These are phyloP conservation scores for Petunia secreta DNA, from an alignment of 257 asterid species.

Conservation along the genomic window DNA sequence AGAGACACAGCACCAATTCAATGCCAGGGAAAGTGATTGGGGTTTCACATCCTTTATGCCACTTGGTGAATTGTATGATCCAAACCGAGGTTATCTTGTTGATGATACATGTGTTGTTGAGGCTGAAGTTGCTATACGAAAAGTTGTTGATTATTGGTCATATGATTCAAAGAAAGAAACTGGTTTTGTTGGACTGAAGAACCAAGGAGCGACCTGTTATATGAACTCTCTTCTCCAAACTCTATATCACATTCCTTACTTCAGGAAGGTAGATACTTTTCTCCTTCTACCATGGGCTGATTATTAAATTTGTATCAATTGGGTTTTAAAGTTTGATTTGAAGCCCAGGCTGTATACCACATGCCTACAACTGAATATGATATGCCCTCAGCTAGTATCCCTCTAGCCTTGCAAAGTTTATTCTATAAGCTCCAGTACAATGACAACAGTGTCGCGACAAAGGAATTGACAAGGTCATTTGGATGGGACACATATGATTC, in stretches of 20 bases:
- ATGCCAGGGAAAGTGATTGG: constrained; percentile 96
- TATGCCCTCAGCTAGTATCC: constrained; percentile 95
- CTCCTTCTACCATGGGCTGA: constrained; percentile 12
- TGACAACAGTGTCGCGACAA: constrained; percentile 91
- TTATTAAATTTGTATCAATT: constrained; percentile 29
- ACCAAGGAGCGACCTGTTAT: constrained; percentile 99
- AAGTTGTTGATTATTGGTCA: constrained; percentile 87
- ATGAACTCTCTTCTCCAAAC: constrained; percentile 98
- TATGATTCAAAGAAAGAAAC: constrained; percentile 97
- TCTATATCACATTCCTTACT: constrained; percentile 88
- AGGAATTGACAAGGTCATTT: constrained; percentile 94
- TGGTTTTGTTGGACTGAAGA: constrained; percentile 95
- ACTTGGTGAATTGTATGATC: constrained; percentile 87
- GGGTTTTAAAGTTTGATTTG: constrained; percentile 25
- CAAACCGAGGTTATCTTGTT: constrained; percentile 78
- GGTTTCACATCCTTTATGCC: constrained; percentile 98
- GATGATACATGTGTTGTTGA: constrained; percentile 78
- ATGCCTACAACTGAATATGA: constrained; percentile 99
- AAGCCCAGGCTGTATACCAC: constrained; percentile 90
- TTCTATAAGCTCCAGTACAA: constrained; percentile 95
- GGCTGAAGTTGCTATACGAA: constrained; percentile 95
- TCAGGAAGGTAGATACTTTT: constrained; percentile 70
- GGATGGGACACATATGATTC: constrained; percentile 99
- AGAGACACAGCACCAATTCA: constrained; percentile 97
- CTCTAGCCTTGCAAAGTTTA: constrained; percentile 95